Evolutionary conservation across 495 filamentous ascomycete species (phyloP).

Genomic region (Xylaria telfairii): DNA sequence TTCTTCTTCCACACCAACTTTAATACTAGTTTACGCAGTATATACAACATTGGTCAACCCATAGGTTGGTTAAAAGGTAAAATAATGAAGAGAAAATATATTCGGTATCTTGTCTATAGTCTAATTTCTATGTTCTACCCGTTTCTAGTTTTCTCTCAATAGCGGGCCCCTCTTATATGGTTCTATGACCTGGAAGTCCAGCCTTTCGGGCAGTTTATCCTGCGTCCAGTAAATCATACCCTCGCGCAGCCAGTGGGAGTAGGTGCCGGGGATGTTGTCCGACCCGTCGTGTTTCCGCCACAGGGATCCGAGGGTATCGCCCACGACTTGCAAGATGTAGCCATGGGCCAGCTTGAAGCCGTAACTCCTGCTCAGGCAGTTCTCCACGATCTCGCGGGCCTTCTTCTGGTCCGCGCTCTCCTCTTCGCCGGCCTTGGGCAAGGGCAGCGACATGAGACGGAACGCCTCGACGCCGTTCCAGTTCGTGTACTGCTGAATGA

Average conservation of each 20-base stretch:
- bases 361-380: constrained; percentile 53
- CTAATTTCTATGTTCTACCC: constrained; percentile 13
- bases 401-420: constrained; percentile 56
- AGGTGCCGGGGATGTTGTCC: constrained; percentile 51
- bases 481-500: constrained; percentile 56
- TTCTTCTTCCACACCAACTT: background rate
- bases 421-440: constrained; percentile 51
- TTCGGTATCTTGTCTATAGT: constrained; percentile 7
- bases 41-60: too few relatives aligned
- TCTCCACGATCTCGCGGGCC: constrained; percentile 58
- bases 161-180: constrained; percentile 49
- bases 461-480: constrained; percentile 58
- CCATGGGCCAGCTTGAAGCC: constrained; percentile 62
- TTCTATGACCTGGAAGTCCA: constrained; percentile 44
- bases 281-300: constrained; percentile 55
- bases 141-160: constrained; percentile 37
- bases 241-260: constrained; percentile 54
- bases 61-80: background rate
- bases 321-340: constrained; percentile 51
- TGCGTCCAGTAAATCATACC: constrained; percentile 48
- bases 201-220: constrained; percentile 40
- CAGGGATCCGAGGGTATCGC: constrained; percentile 52
- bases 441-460: constrained; percentile 54
- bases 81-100: background rate
- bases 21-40: too few relatives aligned